Conservation (phyloP, 1,139 yeast species). For the Candida tunisiensis region DNA sequence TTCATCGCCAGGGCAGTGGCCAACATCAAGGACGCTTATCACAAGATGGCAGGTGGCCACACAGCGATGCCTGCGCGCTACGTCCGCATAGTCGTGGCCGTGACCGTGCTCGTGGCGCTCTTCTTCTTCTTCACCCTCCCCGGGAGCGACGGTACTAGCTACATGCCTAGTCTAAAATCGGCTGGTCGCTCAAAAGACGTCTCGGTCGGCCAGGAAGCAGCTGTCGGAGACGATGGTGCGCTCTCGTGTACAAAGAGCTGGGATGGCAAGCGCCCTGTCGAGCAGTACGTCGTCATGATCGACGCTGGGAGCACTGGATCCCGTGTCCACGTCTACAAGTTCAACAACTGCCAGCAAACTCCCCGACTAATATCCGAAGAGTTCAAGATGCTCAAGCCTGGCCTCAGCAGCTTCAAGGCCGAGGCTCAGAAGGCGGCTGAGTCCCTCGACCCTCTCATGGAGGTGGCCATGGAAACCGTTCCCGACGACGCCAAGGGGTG, state of each 20-base stretch:
- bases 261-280: constrained; percentile 20
- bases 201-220: background rate
- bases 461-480: constrained; percentile 54
- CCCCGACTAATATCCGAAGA: constrained; percentile 66
- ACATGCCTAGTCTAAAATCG: too few species aligned
- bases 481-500: constrained; percentile 61
- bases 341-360: constrained; percentile 68
- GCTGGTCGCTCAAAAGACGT: too few species aligned
- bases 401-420: constrained; percentile 70
- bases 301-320: constrained; percentile 98
- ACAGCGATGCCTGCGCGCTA: too few species aligned
- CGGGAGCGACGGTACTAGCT: too few species aligned
- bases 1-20: too few species aligned
- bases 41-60: too few species aligned
- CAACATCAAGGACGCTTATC: too few species aligned
- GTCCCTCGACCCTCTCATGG: constrained; percentile 67
- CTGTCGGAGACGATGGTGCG: constrained; percentile 1
- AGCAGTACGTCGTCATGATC: constrained; percentile 65
- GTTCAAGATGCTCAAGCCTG: constrained; percentile 85
- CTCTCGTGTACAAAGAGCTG: constrained; percentile 16
- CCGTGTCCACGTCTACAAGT: constrained; percentile 83
- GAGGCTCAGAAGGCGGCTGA: constrained; percentile 76
- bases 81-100: too few species aligned
- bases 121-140: too few species aligned
- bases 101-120: too few species aligned